These are phyloP conservation scores for Pseudozyma flocculosa DNA, from an alignment of 1,284 basidiomycete species.

Conservation along the genomic window DNA sequence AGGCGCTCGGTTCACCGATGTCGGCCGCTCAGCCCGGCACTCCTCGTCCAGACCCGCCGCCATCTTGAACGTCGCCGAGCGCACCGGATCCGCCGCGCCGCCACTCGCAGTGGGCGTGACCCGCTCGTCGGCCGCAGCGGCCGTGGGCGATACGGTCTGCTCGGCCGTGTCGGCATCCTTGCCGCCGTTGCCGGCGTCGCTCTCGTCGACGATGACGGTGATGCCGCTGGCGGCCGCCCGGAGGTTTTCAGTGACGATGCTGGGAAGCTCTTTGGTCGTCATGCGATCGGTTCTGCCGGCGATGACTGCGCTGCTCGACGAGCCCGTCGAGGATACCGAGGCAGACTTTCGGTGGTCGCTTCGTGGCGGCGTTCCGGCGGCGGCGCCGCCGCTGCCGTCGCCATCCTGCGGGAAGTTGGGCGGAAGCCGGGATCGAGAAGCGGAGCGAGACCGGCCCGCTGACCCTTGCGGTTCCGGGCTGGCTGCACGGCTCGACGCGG, in stretches of 20 bases:
- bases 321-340: background rate
- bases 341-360: background rate
- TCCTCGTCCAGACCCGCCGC: background rate
- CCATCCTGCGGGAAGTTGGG: too few relatives aligned
- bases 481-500: constrained; percentile 14
- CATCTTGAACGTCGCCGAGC: background rate
- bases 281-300: background rate
- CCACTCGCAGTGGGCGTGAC: too few relatives aligned
- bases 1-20: background rate
- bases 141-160: too few relatives aligned
- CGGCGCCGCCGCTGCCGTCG: too few relatives aligned
- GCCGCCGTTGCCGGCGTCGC: background rate
- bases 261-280: background rate
- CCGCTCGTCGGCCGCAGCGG: background rate
- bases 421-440: background rate
- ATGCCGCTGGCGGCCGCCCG: background rate
- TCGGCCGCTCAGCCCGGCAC: background rate
- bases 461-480: constrained; percentile 7
- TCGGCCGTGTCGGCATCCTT: background rate
- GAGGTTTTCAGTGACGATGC: background rate
- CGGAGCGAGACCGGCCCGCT: background rate
- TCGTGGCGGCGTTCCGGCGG: background rate
- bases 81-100: too few relatives aligned
- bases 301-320: background rate
- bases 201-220: background rate